Percentiles rank a stretch among this genome's conserved stretches.
Evolutionary conservation across 2,329 filamentous ascomycete genomes (phyloP).

Genomic region (Cladosporium halotolerans): DNA sequence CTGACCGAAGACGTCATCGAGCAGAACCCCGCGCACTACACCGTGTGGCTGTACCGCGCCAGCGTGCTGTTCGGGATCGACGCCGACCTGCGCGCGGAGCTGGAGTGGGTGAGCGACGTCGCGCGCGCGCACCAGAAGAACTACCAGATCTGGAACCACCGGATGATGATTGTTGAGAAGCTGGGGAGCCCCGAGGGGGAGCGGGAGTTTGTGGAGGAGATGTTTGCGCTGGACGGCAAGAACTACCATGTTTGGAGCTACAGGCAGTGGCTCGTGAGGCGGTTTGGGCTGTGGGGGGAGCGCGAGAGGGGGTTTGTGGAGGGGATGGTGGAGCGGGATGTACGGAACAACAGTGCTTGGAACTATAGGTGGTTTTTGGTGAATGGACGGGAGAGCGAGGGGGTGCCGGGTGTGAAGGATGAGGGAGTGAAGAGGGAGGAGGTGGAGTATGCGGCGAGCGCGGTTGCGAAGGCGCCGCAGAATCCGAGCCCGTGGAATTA

Average conservation of each 20-base stretch:
- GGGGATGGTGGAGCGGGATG: slow-evolving; percentile 66
- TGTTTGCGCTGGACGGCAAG: slow-evolving; percentile 82
- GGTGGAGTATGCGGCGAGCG: slow-evolving; percentile 59
- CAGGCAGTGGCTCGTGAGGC: slow-evolving; percentile 68
- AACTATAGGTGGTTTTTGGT: slow-evolving; percentile 94
- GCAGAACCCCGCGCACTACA: slow-evolving; percentile 96
- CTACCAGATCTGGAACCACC: slow-evolving; percentile 90
- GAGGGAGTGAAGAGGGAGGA: slow-evolving; percentile 65
- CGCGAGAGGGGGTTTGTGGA: slow-evolving; percentile 65
- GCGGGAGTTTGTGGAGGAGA: slow-evolving; percentile 66
- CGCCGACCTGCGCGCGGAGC: slow-evolving; percentile 62
- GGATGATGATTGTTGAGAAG: slow-evolving; percentile 51
- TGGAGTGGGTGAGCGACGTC: slow-evolving; percentile 79
- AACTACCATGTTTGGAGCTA: slow-evolving; percentile 99
- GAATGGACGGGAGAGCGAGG: slow-evolving; percentile 53
- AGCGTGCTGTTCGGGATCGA: slow-evolving; percentile 64
- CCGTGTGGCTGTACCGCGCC: slow-evolving; percentile 94
- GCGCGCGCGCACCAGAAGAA: slow-evolving; percentile 87
- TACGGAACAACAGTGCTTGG: slow-evolving; percentile 96
- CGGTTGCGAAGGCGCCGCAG: slow-evolving; percentile 75
- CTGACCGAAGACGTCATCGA: slow-evolving; percentile 86
- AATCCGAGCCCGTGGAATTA: slow-evolving; percentile 96
- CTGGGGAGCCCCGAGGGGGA: slow-evolving; percentile 46
- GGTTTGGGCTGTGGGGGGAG: slow-evolving; percentile 49
- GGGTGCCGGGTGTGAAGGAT: slow-evolving; percentile 32